Conservation (phyloP, 73 alveolate species). For the Symbiodinium natans region DNA sequence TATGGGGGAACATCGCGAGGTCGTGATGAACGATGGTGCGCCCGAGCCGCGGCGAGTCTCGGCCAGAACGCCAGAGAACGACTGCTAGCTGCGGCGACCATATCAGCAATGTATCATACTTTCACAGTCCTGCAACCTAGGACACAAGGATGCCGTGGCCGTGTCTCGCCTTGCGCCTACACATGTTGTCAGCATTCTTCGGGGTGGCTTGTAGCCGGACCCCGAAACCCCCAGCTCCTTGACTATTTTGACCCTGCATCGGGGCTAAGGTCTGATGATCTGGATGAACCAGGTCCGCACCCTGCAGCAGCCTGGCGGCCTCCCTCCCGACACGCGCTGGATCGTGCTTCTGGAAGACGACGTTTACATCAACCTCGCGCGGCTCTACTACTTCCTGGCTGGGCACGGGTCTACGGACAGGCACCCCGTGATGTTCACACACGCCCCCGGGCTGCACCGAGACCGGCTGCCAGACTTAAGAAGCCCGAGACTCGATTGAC, state of each 20-base stretch:
- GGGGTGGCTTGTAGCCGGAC: too few species aligned
- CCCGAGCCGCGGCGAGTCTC: not conserved
- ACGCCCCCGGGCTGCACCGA: not conserved
- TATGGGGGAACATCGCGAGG: too few species aligned
- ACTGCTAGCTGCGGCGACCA: too few species aligned
- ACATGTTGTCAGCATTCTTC: not conserved
- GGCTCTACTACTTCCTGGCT: constrained; percentile 80
- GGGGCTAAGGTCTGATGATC: constrained; percentile 43
- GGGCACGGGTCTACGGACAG: constrained; percentile 32
- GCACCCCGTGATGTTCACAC: constrained; percentile 85
- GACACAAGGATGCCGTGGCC: constrained; percentile 58
- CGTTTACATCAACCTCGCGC: constrained; percentile 56
- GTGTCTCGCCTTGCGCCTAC: constrained; percentile 25
- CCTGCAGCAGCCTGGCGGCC: constrained; percentile 25
- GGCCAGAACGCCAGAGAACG: not conserved
- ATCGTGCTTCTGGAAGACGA: constrained; percentile 80
- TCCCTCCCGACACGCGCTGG: constrained; percentile 79
- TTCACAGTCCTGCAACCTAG: not conserved
- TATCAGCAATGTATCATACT: not conserved
- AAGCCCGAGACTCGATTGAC: too few species aligned
- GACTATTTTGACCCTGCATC: too few species aligned
- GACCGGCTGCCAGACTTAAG: too few species aligned
- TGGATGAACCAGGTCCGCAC: constrained; percentile 85
- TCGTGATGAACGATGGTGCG: constrained; percentile 51
- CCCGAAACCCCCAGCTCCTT: too few species aligned